A percentile compares a stretch with the other conserved stretches of the same genome.
Evolutionary conservation across 768 basidiomycete genomes (phyloP).

Genomic region (Dacryopinax primogenitus): DNA sequence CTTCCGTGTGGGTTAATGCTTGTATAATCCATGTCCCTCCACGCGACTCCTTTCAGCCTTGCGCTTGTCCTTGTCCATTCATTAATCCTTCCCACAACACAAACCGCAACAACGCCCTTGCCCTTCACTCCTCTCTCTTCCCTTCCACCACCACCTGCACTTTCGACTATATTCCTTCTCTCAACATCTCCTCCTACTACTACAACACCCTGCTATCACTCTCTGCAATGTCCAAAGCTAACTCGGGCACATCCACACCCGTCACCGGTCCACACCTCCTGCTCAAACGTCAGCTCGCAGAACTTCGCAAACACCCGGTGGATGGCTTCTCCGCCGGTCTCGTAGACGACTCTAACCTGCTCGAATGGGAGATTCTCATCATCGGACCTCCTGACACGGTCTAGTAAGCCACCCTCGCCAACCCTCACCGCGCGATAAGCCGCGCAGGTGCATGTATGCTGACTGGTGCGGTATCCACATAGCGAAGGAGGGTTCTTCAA

Average conservation of each 20-base stretch:
- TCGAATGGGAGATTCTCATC: constrained; percentile 93
- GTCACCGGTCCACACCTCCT: background rate
- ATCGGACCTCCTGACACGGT: constrained; percentile 89
- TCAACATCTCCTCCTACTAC: background rate
- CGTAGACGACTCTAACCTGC: constrained; percentile 86
- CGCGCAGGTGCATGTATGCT: constrained; percentile 16
- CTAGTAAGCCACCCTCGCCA: constrained; percentile 46
- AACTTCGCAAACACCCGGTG: constrained; percentile 84
- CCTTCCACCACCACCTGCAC: background rate
- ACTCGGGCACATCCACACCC: background rate
- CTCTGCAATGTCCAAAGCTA: background rate
- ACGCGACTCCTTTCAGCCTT: background rate
- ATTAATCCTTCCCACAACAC: background rate
- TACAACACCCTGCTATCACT: background rate
- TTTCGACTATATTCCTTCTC: too few relatives aligned
- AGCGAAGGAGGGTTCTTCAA: constrained; percentile 96
- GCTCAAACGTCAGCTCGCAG: constrained; percentile 26
- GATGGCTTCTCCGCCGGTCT: constrained; percentile 97
- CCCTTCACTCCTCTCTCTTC: background rate
- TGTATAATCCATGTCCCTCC: background rate
- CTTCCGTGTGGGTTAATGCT: too few relatives aligned
- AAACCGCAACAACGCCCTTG: background rate
- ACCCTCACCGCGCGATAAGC: background rate
- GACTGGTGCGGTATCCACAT: constrained; percentile 13
- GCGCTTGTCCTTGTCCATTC: too few relatives aligned